These are phyloP conservation scores for Monilinia vaccinii-corymbosi DNA, from an alignment of 2,329 filamentous ascomycete species.

Conservation along the genomic window DNA sequence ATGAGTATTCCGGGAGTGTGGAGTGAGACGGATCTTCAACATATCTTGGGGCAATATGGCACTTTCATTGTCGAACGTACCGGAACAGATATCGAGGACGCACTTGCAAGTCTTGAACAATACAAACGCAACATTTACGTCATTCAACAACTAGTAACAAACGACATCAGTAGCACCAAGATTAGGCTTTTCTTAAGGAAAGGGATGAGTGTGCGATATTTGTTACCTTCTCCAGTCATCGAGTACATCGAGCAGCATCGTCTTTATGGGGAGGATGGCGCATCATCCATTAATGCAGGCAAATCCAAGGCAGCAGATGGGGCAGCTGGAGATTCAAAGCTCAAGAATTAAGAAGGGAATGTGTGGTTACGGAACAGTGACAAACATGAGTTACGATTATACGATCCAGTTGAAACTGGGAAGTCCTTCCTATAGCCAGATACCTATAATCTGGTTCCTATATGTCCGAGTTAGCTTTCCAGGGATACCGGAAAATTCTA, in stretches of 20 bases:
- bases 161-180: constrained; percentile 74
- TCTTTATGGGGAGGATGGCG: constrained; percentile 47
- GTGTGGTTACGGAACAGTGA: background rate
- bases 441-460: background rate
- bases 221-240: constrained; percentile 66
- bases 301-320: constrained; percentile 18
- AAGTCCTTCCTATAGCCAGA: background rate
- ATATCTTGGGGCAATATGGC: constrained; percentile 77
- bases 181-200: constrained; percentile 72
- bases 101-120: constrained; percentile 67
- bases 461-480: background rate
- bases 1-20: constrained; percentile 59
- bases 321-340: constrained; percentile 14
- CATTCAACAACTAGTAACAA: constrained; percentile 80
- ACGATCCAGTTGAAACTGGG: background rate
- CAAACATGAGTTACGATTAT: background rate
- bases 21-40: constrained; percentile 75
- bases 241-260: constrained; percentile 61
- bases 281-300: constrained; percentile 16
- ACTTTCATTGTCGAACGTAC: constrained; percentile 81
- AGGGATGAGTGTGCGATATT: constrained; percentile 73
- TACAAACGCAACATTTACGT: constrained; percentile 69
- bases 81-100: constrained; percentile 82
- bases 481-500: background rate
- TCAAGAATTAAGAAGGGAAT: constrained; percentile 10